Percentiles rank a stretch among this genome's conserved stretches.
Evolutionary conservation across 768 basidiomycete species (phyloP).

Genomic region (Boletus sensibilis): DNA sequence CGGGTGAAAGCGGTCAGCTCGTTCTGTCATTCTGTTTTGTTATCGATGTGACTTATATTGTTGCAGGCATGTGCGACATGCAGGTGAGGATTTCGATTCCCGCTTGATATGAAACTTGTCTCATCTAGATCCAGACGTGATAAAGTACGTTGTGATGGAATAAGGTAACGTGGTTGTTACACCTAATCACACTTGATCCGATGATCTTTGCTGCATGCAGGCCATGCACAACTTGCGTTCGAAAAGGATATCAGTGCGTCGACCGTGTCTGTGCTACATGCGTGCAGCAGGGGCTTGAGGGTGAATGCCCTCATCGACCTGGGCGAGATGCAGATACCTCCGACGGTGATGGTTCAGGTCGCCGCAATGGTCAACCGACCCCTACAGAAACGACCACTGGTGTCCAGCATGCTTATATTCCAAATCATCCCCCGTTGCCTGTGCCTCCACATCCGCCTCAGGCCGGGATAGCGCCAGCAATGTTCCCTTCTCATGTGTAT

Average conservation of each 20-base stretch:
- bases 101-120: slow-evolving; percentile 4
- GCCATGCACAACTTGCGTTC: slow-evolving; percentile 49
- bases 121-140: slow-evolving; percentile 45
- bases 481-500: slow-evolving; percentile 30
- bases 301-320: slow-evolving; percentile 46
- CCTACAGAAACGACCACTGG: not conserved
- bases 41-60: slow-evolving; percentile 10
- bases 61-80: slow-evolving; percentile 58
- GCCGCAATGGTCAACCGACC: not conserved
- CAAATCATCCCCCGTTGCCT: slow-evolving; percentile 9
- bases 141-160: slow-evolving; percentile 62
- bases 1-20: slow-evolving; percentile 58
- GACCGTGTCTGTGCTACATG: slow-evolving; percentile 49
- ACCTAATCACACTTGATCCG: not conserved
- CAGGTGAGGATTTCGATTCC: slow-evolving; percentile 41
- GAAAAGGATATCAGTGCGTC: slow-evolving; percentile 52
- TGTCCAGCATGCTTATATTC: slow-evolving; percentile 15
- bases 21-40: slow-evolving; percentile 5
- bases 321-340: slow-evolving; percentile 24
- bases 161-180: slow-evolving; percentile 39
- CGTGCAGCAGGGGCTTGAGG: slow-evolving; percentile 41
- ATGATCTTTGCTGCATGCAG: slow-evolving; percentile 29
- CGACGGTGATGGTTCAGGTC: slow-evolving; percentile 23
- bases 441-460: slow-evolving; percentile 20
- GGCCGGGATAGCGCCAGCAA: slow-evolving; percentile 10